These are phyloP conservation scores for Moniliophthora roreri DNA, from an alignment of 1,284 basidiomycete genomes.

Conservation along the genomic window DNA sequence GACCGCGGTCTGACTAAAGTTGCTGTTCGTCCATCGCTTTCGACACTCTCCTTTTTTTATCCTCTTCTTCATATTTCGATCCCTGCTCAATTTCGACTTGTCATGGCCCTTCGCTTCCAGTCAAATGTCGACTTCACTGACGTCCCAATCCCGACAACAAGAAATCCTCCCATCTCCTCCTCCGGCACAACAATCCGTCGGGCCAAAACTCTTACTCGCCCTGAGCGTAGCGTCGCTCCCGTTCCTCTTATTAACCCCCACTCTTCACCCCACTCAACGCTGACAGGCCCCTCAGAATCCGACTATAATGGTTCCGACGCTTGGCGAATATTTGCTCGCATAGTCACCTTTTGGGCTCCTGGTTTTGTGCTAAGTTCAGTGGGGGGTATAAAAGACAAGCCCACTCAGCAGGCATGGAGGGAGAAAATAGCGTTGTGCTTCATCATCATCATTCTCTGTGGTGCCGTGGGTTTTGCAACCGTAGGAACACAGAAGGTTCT, in stretches of 20 bases:
- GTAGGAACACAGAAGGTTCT: slow-evolving; percentile 93
- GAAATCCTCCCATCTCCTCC: slow-evolving; percentile 51
- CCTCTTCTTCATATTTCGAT: slow-evolving; percentile 24
- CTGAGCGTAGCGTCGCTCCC: slow-evolving; percentile 91
- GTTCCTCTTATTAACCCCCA: slow-evolving; percentile 90
- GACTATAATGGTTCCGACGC: slow-evolving; percentile 56
- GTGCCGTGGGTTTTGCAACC: slow-evolving; percentile 86
- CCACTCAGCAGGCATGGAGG: slow-evolving; percentile 90
- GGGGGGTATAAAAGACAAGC: slow-evolving; percentile 80
- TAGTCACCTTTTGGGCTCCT: slow-evolving; percentile 93
- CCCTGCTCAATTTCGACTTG: too few species aligned
- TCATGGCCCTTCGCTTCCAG: slow-evolving; percentile 61
- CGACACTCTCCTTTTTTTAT: slow-evolving; percentile 3
- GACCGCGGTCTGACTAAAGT: neutral
- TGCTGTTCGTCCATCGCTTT: slow-evolving; percentile 4
- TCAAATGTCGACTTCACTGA: slow-evolving; percentile 56
- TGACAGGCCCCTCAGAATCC: slow-evolving; percentile 26
- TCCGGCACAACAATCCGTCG: slow-evolving; percentile 68
- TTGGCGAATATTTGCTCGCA: slow-evolving; percentile 82
- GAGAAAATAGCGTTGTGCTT: slow-evolving; percentile 96
- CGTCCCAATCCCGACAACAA: slow-evolving; percentile 68
- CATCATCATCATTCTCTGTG: slow-evolving; percentile 81
- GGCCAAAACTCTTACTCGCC: slow-evolving; percentile 94
- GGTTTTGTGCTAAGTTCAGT: slow-evolving; percentile 70
- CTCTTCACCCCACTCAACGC: slow-evolving; percentile 34